Evolutionary conservation across 345 rosid species (phyloP).

Genomic region (Dimocarpus longan): DNA sequence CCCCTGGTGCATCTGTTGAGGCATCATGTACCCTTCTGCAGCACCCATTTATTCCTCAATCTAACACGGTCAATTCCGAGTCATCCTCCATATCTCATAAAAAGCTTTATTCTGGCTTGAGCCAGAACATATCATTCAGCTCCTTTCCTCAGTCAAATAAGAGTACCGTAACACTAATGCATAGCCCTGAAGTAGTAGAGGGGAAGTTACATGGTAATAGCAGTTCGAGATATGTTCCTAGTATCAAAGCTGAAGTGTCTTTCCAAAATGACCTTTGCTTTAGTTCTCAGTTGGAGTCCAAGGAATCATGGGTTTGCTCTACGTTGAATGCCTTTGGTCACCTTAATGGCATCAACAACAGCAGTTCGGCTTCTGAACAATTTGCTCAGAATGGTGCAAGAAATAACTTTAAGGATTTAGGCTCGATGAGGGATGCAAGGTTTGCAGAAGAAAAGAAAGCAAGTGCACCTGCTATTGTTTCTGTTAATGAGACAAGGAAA

Average conservation of each 20-base stretch:
- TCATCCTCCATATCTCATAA: constrained; percentile 31
- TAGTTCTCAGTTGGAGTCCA: constrained; percentile 46
- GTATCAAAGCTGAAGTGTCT: constrained; percentile 25
- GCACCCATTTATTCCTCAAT: constrained; percentile 20
- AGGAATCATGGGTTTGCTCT: constrained; percentile 28
- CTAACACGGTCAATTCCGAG: constrained; percentile 26
- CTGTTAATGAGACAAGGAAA: constrained; percentile 18
- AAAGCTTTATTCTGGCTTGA: constrained; percentile 21
- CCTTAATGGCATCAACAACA: constrained; percentile 23
- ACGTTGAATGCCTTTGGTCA: constrained; percentile 24
- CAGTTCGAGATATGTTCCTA: constrained; percentile 38
- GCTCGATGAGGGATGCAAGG: constrained; percentile 34
- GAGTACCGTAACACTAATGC: constrained; percentile 24
- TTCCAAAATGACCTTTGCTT: constrained; percentile 34
- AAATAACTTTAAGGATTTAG: constrained; percentile 15
- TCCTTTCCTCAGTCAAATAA: constrained; percentile 21
- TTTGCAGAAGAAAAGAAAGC: constrained; percentile 33
- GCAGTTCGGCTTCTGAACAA: constrained; percentile 30
- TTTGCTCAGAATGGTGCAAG: constrained; percentile 15
- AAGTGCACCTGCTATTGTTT: constrained; percentile 29
- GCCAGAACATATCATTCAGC: constrained; percentile 25
- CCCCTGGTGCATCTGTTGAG: constrained; percentile 21
- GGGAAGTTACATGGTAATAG: constrained; percentile 25
- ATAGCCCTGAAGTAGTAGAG: constrained; percentile 22
- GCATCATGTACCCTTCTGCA: constrained; percentile 18